Conservation (phyloP, 306 rosid genomes). For the Clitoria ternatea region DNA sequence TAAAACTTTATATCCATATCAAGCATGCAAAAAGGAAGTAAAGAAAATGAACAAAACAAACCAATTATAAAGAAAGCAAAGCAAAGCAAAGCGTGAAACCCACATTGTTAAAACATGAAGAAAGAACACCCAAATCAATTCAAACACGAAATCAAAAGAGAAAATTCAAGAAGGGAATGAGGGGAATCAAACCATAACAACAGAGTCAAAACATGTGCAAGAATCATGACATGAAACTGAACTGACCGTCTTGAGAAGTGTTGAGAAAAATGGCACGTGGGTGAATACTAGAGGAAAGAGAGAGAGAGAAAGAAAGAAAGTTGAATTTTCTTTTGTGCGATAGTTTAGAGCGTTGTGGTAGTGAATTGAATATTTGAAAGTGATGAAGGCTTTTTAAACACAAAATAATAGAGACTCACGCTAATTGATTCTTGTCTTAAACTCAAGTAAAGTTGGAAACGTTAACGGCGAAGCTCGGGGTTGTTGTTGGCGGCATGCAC, state of each 20-base stretch:
- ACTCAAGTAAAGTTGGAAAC: constrained; percentile 25
- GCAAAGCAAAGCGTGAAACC: neutral
- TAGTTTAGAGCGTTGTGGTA: no score
- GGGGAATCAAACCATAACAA: neutral
- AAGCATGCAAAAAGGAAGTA: neutral
- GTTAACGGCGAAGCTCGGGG: neutral
- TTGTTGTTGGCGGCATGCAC: neutral
- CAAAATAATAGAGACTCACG: neutral
- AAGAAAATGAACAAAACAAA: neutral
- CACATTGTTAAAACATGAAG: neutral
- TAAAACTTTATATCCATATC: neutral
- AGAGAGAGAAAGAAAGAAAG: neutral
- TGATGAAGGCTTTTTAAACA: neutral
- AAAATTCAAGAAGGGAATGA: neutral
- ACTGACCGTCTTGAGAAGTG: constrained; percentile 45
- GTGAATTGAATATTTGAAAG: no score
- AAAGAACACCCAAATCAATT: no score
- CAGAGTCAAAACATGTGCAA: neutral
- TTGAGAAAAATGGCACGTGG: constrained; percentile 11
- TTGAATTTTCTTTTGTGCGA: neutral
- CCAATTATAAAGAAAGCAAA: neutral
- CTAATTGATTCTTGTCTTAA: constrained; percentile 27
- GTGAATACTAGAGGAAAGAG: neutral
- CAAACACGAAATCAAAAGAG: no score
- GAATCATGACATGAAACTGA: neutral